Conservation (phyloP, 2,329 filamentous ascomycete genomes). For the Fusarium equiseti region DNA sequence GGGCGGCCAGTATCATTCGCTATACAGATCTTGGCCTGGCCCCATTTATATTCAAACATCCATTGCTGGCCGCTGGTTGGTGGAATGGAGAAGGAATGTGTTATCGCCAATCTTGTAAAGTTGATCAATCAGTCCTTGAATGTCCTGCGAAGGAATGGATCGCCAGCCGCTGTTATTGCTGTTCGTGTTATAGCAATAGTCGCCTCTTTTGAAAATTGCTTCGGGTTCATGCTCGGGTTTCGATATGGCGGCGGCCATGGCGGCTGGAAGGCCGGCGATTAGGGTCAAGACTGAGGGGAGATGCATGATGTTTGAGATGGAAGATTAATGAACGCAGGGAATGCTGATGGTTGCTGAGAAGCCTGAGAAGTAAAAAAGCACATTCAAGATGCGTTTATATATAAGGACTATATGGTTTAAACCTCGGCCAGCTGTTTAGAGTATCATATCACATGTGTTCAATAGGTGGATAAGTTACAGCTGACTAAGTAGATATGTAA, state of each 20-base stretch:
- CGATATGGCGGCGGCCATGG: background rate
- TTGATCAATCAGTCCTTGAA: constrained; percentile 1
- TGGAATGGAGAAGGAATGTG: background rate
- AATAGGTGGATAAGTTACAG: too few relatives aligned
- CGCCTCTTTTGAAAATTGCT: background rate
- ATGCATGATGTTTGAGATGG: background rate
- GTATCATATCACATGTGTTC: too few relatives aligned
- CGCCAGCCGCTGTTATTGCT: background rate
- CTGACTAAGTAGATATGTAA: too few relatives aligned
- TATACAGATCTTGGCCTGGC: background rate
- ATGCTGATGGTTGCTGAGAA: background rate
- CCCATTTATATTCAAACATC: background rate
- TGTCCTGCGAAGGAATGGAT: background rate
- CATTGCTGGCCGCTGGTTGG: background rate
- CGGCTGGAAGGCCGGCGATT: background rate
- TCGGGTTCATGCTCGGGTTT: background rate
- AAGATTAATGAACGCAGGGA: background rate
- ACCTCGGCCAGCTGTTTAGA: background rate
- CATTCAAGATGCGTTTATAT: background rate
- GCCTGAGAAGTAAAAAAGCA: background rate
- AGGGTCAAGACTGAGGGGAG: background rate
- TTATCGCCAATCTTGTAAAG: background rate
- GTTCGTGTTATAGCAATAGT: background rate
- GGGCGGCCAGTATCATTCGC: background rate
- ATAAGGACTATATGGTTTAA: background rate